Conservation (phyloP, 192 early-diverging fungal genomes). For the Diversispora eburnea region DNA sequence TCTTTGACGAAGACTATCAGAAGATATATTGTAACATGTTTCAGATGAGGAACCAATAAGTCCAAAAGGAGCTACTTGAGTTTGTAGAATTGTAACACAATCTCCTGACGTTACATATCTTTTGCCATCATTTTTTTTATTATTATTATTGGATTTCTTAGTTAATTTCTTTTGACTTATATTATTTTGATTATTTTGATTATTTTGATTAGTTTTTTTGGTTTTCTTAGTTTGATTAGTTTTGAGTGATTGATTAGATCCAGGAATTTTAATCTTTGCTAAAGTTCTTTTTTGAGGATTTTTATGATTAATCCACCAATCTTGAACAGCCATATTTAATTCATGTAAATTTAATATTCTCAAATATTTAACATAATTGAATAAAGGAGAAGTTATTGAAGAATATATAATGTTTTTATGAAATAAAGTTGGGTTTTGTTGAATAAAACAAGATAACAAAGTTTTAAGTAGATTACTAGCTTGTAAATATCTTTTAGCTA, state of each 20-base stretch:
- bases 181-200: too few species aligned
- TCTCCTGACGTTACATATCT: too few species aligned
- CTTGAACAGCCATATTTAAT: conserved; percentile 3
- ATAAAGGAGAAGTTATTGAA: not conserved
- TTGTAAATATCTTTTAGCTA: not conserved
- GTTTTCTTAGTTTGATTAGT: not conserved
- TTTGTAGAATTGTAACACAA: too few species aligned
- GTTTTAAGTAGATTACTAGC: not conserved
- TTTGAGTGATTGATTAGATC: not conserved
- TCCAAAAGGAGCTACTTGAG: too few species aligned
- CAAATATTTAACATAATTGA: not conserved
- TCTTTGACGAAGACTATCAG: not conserved
- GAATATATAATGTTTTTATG: not conserved
- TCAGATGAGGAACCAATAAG: not conserved
- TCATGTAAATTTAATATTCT: not conserved
- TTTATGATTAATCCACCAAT: not conserved
- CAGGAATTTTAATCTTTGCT: not conserved
- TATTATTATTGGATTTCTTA: too few species aligned
- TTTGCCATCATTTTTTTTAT: too few species aligned
- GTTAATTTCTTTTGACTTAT: too few species aligned
- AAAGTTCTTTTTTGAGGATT: not conserved
- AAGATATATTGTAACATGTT: not conserved
- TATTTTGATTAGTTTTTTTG: too few species aligned
- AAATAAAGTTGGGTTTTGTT: not conserved
- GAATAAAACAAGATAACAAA: not conserved